phyloP scores from a whole-genome alignment of 805 yeast genomes.

The Schwanniomyces polymorphus region DNA sequence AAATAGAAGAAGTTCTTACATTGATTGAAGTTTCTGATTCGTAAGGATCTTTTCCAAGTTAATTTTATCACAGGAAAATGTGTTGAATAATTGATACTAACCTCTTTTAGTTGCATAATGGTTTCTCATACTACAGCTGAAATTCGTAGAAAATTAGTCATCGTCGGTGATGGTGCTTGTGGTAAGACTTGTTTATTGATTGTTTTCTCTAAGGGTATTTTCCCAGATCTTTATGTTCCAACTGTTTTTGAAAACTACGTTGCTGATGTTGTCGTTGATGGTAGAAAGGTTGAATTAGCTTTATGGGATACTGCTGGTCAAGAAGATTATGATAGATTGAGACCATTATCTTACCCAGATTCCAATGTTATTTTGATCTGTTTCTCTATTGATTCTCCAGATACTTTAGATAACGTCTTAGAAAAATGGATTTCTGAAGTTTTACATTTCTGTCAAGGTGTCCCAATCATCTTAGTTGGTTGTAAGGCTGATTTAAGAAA shows the following conservation, averaged over 20 bases:
- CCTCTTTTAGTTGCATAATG: constrained; percentile 17
- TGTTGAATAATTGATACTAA: not conserved
- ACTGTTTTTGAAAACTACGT: constrained; percentile 97
- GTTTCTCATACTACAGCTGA: constrained; percentile 53
- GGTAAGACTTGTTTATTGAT: constrained; percentile 93
- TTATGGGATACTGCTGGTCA: constrained; percentile 99
- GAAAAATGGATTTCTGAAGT: constrained; percentile 97
- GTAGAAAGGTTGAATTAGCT: constrained; percentile 77
- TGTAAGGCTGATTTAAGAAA: constrained; percentile 88
- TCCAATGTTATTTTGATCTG: constrained; percentile 89
- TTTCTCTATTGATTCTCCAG: constrained; percentile 89
- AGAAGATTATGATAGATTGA: constrained; percentile 93
- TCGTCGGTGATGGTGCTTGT: constrained; percentile 97
- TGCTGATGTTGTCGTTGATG: constrained; percentile 78
- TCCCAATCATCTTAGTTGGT: constrained; percentile 89
- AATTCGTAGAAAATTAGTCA: constrained; percentile 79
- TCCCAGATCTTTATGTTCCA: constrained; percentile 95
- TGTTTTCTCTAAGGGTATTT: constrained; percentile 78
- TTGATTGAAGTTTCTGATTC: too few species aligned
- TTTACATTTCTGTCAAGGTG: constrained; percentile 89
- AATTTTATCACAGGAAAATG: not conserved
- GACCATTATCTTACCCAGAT: constrained; percentile 91
- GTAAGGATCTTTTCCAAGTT: too few species aligned
- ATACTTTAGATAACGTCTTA: constrained; percentile 88
- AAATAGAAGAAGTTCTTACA: too few species aligned